These are phyloP conservation scores for Cyathus striatus DNA, from an alignment of 768 basidiomycete species.

Conservation along the genomic window DNA sequence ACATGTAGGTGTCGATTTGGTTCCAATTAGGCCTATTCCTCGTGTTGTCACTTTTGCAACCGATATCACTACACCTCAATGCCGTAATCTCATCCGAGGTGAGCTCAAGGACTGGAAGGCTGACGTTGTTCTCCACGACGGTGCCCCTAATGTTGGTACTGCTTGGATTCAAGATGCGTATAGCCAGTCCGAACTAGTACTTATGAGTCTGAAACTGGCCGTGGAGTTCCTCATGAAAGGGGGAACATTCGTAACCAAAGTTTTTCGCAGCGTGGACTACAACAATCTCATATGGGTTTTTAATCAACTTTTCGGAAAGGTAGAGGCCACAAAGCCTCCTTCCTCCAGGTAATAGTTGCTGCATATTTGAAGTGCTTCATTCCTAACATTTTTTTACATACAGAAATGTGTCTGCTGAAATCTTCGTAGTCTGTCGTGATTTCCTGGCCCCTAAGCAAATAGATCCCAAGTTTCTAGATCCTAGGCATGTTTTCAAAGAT, in stretches of 20 bases:
- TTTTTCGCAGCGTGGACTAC: constrained; percentile 97
- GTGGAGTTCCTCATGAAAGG: constrained; percentile 92
- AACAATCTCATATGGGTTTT: constrained; percentile 99
- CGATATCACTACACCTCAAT: constrained; percentile 91
- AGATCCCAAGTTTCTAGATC: constrained; percentile 97
- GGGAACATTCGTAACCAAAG: constrained; percentile 95
- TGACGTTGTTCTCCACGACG: constrained; percentile 96
- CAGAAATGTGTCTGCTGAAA: constrained; percentile 98
- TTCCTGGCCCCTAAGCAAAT: constrained; percentile 94
- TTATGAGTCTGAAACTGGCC: constrained; percentile 92
- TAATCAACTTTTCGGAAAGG: constrained; percentile 90
- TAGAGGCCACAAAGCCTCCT: constrained; percentile 98
- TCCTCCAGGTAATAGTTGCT: constrained; percentile 93
- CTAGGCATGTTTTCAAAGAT: constrained; percentile 97
- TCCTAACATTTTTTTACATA: neutral
- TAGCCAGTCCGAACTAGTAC: constrained; percentile 91
- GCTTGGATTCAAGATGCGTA: constrained; percentile 99
- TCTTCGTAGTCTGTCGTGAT: constrained; percentile 96
- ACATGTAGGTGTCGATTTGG: constrained; percentile 82
- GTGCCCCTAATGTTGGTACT: constrained; percentile 98
- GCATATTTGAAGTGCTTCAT: constrained; percentile 5
- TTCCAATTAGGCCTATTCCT: constrained; percentile 94
- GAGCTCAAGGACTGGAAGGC: constrained; percentile 99
- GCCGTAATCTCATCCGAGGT: constrained; percentile 77
- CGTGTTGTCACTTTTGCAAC: constrained; percentile 86